A percentile compares a stretch with the other conserved stretches of the same genome.
phyloP scores from a whole-genome alignment of 1,139 yeast genomes.

The Yarrowia galli region DNA sequence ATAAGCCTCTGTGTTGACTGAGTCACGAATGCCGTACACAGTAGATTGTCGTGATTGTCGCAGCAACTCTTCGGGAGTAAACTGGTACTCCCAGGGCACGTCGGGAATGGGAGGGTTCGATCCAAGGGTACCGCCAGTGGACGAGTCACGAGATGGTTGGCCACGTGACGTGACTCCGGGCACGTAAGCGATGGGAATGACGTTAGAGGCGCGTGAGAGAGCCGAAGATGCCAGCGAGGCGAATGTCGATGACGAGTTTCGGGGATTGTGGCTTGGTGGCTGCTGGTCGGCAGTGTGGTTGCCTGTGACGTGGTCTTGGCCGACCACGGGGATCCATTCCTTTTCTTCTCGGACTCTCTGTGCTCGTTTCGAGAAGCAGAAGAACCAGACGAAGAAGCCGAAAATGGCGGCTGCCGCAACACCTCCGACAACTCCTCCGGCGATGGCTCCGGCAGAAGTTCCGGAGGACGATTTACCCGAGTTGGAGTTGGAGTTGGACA shows the following conservation, averaged over 20 bases:
- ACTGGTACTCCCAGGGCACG: slow-evolving; percentile 29
- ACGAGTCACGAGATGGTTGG: slow-evolving; percentile 1
- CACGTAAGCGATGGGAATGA: slow-evolving; percentile 38
- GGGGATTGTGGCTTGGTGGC: background rate
- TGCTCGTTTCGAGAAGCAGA: slow-evolving; percentile 40
- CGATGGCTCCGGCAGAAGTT: slow-evolving; percentile 46
- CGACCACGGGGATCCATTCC: slow-evolving; percentile 33
- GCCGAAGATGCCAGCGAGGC: slow-evolving; percentile 41
- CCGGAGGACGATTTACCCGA: background rate
- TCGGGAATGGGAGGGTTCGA: slow-evolving; percentile 11
- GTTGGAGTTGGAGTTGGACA: slow-evolving; percentile 2
- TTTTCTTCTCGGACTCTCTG: slow-evolving; percentile 31
- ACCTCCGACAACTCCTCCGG: slow-evolving; percentile 50
- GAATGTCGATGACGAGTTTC: slow-evolving; percentile 40
- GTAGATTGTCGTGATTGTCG: slow-evolving; percentile 21
- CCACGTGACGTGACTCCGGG: slow-evolving; percentile 36
- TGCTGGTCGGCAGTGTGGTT: slow-evolving; percentile 1
- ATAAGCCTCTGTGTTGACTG: slow-evolving; percentile 36
- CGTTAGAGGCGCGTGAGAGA: slow-evolving; percentile 36
- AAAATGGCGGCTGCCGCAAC: slow-evolving; percentile 41
- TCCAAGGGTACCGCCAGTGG: background rate
- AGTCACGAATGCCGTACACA: slow-evolving; percentile 31
- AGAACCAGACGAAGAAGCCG: slow-evolving; percentile 30
- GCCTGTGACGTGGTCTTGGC: slow-evolving; percentile 16
- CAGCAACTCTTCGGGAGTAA: slow-evolving; percentile 28